Base-by-base conservation (phyloP, 768 basidiomycete genomes). In the Heimioporus sp. region DNA sequence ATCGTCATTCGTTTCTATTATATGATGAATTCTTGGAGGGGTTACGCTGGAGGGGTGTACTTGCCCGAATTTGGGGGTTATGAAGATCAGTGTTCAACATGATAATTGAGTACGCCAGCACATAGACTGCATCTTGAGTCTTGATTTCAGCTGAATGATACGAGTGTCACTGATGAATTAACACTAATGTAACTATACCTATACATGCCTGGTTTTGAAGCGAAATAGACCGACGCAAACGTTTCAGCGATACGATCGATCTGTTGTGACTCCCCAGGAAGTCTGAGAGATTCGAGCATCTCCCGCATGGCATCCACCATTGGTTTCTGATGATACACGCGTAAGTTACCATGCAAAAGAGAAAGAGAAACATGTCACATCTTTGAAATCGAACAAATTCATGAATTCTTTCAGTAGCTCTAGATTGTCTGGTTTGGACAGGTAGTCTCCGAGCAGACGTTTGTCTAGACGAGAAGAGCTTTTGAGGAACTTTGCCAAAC, bases 71-170 rank as follows among this genome's bases (percentile, higher is more conserved):
- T 77, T 97, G 93, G 12, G 95, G 94, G 65, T 91, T 98, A 66
- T 98, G 95, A 31, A 85, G 82, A 72, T 99, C 97, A 9, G 97
- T 99, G 71, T 99, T 99, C 45, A 99, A 81, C 93, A 99, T 82
- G 68, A 99, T 98, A 54, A 99, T 86, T 0, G 97, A 98, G 68
- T 86, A 99, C 1, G 96, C 83, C 21, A 99, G 73, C 9, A 99
- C 90, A 69, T 97, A 95, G 17, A 92, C 90, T 5, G 96, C 91
- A 65, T 98, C 97, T 71, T 92, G 85, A 50, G 76, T 86, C 65
- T 88, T 91, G 57, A 98, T 86, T 67, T 95, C 95, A 52, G 82
- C 93, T 94, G 54, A 24, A 16, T 19, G 16, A 38, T 19, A 16
- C 0, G 17, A 15, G 34, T 32, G 17, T 54, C 12, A 59, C 46